Evolutionary conservation across 805 yeast species (phyloP), one percentile per base, ranked within the genome.

Genomic region (Pachysolen tannophilus): DNA sequence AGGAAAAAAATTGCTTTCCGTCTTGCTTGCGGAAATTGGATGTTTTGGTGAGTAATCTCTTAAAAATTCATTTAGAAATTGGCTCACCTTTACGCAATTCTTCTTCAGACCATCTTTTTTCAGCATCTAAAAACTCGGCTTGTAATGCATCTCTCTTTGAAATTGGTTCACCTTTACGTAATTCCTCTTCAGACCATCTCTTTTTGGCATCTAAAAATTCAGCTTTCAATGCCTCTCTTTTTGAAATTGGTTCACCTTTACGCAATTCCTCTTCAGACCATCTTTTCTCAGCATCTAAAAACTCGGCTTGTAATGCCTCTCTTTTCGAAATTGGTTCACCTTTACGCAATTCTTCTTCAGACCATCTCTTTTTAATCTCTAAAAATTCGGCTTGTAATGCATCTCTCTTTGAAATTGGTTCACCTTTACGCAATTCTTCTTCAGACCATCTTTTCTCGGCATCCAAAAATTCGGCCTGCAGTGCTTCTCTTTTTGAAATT

Each of bases 81-180:
- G n/a, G n/a, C n/a, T n/a, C n/a, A n/a, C n/a, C n/a, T n/a, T n/a
- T n/a, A n/a, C n/a, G n/a, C n/a, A n/a, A n/a, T n/a, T n/a, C n/a
- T n/a, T n/a, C n/a, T n/a, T n/a, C n/a, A n/a, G n/a, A n/a, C n/a
- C n/a, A n/a, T n/a, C n/a, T n/a, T n/a, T n/a, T n/a, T n/a, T n/a
- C n/a, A n/a, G n/a, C n/a, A n/a, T n/a, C n/a, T n/a, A n/a, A n/a
- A n/a, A n/a, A n/a, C n/a, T n/a, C n/a, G n/a, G n/a, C n/a, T n/a
- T n/a, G n/a, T n/a, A n/a, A n/a, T 3, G 58, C 56, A 6, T 51
- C 58, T 44, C 58, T 49, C 42, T 55, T 55, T 29, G 36, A 39
- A 24, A 49, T 43, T 15, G 43, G 47, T 30, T 39, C 37, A 34
- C 46, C 44, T 8, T n/a, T 17, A 20, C 30, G 29, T 10, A 26